Evolutionary conservation across 164 flowering plant species (phyloP), one percentile per base, ranked within the genome.

Genomic region (Chimonanthus salicifolius): DNA sequence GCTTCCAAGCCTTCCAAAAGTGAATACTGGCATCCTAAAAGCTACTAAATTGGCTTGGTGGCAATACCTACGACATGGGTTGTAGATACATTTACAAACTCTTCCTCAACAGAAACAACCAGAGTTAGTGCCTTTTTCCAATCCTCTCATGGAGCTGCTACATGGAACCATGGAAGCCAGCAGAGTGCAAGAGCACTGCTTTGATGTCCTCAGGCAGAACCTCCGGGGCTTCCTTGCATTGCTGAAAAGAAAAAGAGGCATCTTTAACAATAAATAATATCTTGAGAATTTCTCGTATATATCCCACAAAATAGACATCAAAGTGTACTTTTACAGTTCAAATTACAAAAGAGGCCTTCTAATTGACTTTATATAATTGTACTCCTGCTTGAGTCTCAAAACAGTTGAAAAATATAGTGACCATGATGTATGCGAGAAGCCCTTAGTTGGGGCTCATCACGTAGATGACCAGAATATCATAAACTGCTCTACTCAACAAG

Each of bases 201-300:
- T 88, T 90, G 78, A 90, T 88, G 20, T 88, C 89, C 15, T 90
- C 94, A 0, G 92, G 90, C 54, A 76, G 83, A 48, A 87, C 67
- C 4, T 84, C 89, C 46, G 83, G 86, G 2, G 88, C 89, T 74
- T 88, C 94, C 63, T 79, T 83, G 86, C 88, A 88, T 86, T 88
- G 94, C 94, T 90, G 85, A 49, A 62, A 79, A 74, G 47, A 64
- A 45, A 13, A 62, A 64, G 44, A n/a, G 6, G 33, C 33, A 33
- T 33, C 33, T 33, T 33, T 33, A 33, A 1, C 33, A 33, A 33
- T 33, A 33, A 33, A 33, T 0, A 33, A 33, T 33, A 33, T 33
- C 33, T 33, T 33, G 33, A 33, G 33, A 33, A 33, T 33, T 33
- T 33, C 33, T 33, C 0, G 33, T 33, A 33, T 33, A 33, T 1